phyloP scores from a whole-genome alignment of 179 eudicot species.

The Drosera spatulata region DNA sequence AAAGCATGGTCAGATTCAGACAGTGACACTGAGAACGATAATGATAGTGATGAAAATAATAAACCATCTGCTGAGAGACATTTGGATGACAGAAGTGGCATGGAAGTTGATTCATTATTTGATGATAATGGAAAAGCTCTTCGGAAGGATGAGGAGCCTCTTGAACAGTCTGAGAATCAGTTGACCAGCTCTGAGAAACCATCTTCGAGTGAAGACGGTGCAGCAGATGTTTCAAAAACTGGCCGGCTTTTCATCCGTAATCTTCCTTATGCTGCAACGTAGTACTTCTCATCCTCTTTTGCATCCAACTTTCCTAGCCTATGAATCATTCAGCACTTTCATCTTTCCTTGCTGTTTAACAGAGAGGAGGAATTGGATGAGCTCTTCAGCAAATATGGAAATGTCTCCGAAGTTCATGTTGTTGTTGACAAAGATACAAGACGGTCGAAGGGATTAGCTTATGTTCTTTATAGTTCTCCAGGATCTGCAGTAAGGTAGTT shows the following conservation, averaged over 20 bases:
- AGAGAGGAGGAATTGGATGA: slow-evolving; percentile 88
- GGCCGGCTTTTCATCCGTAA: slow-evolving; percentile 88
- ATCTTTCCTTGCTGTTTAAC: slow-evolving; percentile 11
- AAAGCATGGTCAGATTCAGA: slow-evolving; percentile 89
- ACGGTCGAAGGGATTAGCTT: slow-evolving; percentile 77
- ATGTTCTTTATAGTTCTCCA: slow-evolving; percentile 47
- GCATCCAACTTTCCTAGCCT: no score
- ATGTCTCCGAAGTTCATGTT: slow-evolving; percentile 67
- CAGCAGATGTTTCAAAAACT: slow-evolving; percentile 26
- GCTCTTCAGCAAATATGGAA: slow-evolving; percentile 54
- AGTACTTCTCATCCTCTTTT: slow-evolving; percentile 4
- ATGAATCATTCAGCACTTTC: no score
- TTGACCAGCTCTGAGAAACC: slow-evolving; percentile 18
- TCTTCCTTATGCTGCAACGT: slow-evolving; percentile 87
- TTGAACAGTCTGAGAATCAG: slow-evolving; percentile 23
- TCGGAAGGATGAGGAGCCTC: slow-evolving; percentile 6
- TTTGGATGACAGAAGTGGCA: no score
- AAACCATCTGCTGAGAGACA: no score
- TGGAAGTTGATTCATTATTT: no score
- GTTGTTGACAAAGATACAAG: slow-evolving; percentile 83
- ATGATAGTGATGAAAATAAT: not conserved
- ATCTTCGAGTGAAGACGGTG: slow-evolving; percentile 21
- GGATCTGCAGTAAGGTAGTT: slow-evolving; percentile 77
- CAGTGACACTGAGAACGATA: slow-evolving; percentile 26
- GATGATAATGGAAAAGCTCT: slow-evolving; percentile 10